Percentiles rank a stretch among this genome's conserved stretches.
Conservation (phyloP, 305 asterid species). For the Ilex paraguariensis region DNA sequence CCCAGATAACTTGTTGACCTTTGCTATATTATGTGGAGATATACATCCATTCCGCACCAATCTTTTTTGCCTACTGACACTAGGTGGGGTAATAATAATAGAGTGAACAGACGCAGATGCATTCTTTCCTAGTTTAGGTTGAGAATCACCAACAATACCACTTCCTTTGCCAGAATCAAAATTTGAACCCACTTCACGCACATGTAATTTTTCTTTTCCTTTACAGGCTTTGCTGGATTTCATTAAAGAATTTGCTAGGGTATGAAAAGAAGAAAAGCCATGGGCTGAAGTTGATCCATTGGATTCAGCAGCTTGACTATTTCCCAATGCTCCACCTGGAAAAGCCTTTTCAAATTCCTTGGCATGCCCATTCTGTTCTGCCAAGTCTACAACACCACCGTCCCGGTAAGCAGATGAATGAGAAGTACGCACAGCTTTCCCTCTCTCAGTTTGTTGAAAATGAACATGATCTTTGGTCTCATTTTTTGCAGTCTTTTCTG, state of each 20-base stretch:
- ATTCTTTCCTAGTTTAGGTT: slow-evolving; percentile 24
- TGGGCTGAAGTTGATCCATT: slow-evolving; percentile 23
- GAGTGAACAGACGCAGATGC: slow-evolving; percentile 26
- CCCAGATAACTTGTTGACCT: slow-evolving; percentile 40
- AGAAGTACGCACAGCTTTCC: slow-evolving; percentile 18
- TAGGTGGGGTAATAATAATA: slow-evolving; percentile 24
- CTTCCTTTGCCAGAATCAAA: slow-evolving; percentile 20
- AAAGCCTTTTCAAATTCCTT: slow-evolving; percentile 21
- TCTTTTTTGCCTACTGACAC: slow-evolving; percentile 53
- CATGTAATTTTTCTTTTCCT: slow-evolving; percentile 20
- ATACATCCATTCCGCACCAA: slow-evolving; percentile 89
- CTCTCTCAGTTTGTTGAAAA: slow-evolving; percentile 15
- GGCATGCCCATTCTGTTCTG: slow-evolving; percentile 19
- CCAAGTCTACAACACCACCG: slow-evolving; percentile 20
- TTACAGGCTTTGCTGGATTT: slow-evolving; percentile 19
- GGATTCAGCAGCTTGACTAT: slow-evolving; percentile 15
- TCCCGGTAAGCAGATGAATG: slow-evolving; percentile 20
- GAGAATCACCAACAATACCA: slow-evolving; percentile 19
- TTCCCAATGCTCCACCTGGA: slow-evolving; percentile 14
- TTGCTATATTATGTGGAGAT: slow-evolving; percentile 72
- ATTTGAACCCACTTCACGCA: slow-evolving; percentile 19
- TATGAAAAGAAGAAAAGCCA: slow-evolving; percentile 26
- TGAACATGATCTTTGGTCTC: slow-evolving; percentile 24
- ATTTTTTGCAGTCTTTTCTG: slow-evolving; percentile 26
- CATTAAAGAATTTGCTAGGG: slow-evolving; percentile 9